Conservation (phyloP, 1,284 basidiomycete species). For the Rhodotorula glutinis region DNA sequence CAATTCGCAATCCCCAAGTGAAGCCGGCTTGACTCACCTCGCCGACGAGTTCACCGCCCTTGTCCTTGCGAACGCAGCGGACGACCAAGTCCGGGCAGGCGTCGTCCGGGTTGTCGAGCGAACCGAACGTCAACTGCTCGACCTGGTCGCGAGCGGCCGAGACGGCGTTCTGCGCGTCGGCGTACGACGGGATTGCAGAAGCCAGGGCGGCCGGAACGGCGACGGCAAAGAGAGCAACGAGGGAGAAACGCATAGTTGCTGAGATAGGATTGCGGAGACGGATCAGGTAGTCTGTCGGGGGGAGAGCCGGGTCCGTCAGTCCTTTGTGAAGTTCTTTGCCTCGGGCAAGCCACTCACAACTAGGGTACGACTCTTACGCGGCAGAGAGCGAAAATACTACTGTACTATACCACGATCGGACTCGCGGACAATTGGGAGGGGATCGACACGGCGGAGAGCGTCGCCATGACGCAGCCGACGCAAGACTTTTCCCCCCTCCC, state of each 20-base stretch:
- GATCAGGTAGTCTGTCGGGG: background rate
- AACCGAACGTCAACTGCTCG: conserved; percentile 14
- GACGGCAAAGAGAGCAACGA: conserved; percentile 9
- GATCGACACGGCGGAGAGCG: too few relatives aligned
- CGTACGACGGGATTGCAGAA: conserved; percentile 1
- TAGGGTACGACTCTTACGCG: too few relatives aligned
- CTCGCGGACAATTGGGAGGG: too few relatives aligned
- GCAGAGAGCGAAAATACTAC: too few relatives aligned
- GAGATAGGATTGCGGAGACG: background rate
- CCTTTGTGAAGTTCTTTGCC: too few relatives aligned
- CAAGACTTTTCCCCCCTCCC: too few relatives aligned
- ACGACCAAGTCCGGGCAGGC: conserved; percentile 31
- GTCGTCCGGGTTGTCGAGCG: conserved; percentile 16
- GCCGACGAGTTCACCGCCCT: conserved; percentile 21
- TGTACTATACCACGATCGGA: too few relatives aligned
- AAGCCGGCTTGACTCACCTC: conserved; percentile 18
- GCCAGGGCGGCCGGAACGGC: conserved; percentile 7
- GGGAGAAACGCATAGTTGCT: conserved; percentile 19
- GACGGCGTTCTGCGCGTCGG: background rate
- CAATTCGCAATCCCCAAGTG: too few relatives aligned
- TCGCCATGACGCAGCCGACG: too few relatives aligned
- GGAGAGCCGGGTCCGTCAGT: too few relatives aligned
- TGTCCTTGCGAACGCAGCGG: conserved; percentile 27
- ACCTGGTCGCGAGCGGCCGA: background rate
- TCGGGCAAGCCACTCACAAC: too few relatives aligned